Conservation (phyloP, 176 grass and related monocot genomes). For the Zoysia pacifica region DNA sequence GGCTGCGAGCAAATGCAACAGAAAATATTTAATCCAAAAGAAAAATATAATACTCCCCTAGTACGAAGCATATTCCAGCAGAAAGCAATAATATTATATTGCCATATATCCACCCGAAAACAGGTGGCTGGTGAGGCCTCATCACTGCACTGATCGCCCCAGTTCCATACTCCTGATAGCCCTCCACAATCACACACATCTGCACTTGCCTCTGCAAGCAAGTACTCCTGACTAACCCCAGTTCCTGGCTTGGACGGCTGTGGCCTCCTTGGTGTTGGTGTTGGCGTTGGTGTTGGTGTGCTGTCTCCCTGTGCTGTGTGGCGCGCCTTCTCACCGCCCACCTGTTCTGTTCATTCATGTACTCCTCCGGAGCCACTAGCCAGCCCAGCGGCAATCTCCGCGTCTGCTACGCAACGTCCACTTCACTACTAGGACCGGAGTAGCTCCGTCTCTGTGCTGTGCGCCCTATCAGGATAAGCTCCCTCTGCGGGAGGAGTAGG, state of each 20-base stretch:
- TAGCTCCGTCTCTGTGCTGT: background rate
- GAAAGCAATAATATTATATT: background rate
- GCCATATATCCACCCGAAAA: background rate
- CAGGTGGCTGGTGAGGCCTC: background rate
- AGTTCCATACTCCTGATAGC: background rate
- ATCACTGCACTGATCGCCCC: background rate
- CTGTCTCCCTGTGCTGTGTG: background rate
- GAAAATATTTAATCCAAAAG: background rate
- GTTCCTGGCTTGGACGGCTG: background rate
- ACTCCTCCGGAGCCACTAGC: background rate
- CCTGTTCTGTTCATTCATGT: background rate
- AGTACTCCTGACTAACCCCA: constrained; percentile 25
- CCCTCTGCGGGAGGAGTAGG: background rate
- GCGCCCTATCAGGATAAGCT: constrained; percentile 35
- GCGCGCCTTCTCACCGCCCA: background rate
- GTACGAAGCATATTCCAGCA: background rate
- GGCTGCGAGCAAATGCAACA: background rate
- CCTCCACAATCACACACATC: background rate
- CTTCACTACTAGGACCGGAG: background rate
- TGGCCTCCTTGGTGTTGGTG: constrained; percentile 5
- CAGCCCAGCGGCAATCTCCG: background rate
- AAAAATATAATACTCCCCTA: background rate
- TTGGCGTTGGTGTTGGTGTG: background rate
- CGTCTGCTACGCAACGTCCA: background rate
- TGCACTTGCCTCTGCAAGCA: constrained; percentile 36